Evolutionary conservation across 768 basidiomycete species (phyloP).

Genomic region (Boletus reticulatus): DNA sequence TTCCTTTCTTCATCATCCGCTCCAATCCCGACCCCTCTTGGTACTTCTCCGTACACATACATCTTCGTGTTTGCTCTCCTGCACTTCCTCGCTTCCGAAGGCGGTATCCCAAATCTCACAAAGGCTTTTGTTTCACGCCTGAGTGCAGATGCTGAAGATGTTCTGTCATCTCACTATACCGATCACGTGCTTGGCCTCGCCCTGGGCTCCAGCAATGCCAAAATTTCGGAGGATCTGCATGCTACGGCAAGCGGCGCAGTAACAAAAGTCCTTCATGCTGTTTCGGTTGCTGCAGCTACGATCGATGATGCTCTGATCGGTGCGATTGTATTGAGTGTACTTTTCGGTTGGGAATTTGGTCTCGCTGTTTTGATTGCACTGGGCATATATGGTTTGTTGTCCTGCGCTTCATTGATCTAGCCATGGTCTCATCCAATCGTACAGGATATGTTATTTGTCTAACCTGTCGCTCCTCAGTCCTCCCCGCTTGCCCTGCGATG

Average conservation of each 20-base stretch:
- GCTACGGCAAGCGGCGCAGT: constrained; percentile 8
- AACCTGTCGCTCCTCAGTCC: constrained; percentile 4
- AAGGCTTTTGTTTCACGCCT: constrained; percentile 83
- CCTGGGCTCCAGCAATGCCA: constrained; percentile 74
- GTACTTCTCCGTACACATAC: constrained; percentile 62
- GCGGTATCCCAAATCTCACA: constrained; percentile 69
- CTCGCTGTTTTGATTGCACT: constrained; percentile 70
- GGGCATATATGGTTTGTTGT: constrained; percentile 62
- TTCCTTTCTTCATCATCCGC: constrained; percentile 17
- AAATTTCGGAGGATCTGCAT: constrained; percentile 67
- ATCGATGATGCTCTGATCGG: constrained; percentile 79
- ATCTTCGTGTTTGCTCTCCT: constrained; percentile 67
- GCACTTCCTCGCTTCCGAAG: constrained; percentile 72
- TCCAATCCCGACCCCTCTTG: constrained; percentile 22
- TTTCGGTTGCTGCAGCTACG: constrained; percentile 72
- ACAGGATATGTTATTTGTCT: constrained; percentile 20
- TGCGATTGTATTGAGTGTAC: constrained; percentile 57
- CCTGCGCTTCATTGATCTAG: not conserved
- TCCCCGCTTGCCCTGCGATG: constrained; percentile 4
- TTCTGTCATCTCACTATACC: constrained; percentile 59
- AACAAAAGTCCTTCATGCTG: constrained; percentile 15
- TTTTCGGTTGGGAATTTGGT: constrained; percentile 67
- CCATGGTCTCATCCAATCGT: not conserved
- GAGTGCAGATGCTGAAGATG: constrained; percentile 83
- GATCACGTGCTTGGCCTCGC: constrained; percentile 86